A percentile compares a stretch with the other conserved stretches of the same genome.
phyloP scores from a whole-genome alignment of 345 rosid species.

The Barbarea vulgaris region DNA sequence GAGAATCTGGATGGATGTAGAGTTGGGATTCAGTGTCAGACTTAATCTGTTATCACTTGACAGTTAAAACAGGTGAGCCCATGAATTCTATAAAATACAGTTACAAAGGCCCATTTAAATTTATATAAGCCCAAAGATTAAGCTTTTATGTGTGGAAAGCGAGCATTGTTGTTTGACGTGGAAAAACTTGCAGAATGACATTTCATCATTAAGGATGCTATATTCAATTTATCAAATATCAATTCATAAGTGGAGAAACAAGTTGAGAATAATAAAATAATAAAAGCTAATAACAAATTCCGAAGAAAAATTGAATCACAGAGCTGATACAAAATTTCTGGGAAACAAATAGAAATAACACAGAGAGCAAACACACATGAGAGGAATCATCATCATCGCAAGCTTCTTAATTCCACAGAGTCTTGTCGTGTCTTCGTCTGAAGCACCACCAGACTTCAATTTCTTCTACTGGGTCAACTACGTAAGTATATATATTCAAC shows the following conservation, averaged over 20 bases:
- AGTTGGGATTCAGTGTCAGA: background rate
- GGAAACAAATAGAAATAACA: background rate
- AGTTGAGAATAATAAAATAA: background rate
- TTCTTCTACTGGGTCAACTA: constrained; percentile 46
- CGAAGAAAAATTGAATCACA: background rate
- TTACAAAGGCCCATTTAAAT: background rate
- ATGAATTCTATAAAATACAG: too few relatives aligned
- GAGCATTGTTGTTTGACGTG: background rate
- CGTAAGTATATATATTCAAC: constrained; percentile 11
- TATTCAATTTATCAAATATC: background rate
- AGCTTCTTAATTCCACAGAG: constrained; percentile 18
- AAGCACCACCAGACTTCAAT: constrained; percentile 26
- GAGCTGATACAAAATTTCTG: background rate
- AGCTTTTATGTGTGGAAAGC: background rate
- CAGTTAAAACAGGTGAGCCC: too few relatives aligned
- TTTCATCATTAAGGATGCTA: constrained; percentile 1
- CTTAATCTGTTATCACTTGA: background rate
- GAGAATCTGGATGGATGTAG: background rate
- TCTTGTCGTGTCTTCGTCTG: constrained; percentile 26
- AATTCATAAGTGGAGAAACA: constrained; percentile 21
- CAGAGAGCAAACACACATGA: constrained; percentile 10
- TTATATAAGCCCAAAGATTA: background rate
- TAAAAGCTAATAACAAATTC: background rate
- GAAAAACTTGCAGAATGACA: background rate
- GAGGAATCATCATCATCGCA: constrained; percentile 22